Evolutionary conservation across 2,329 filamentous ascomycete species (phyloP).

Genomic region (Claviceps capensis): DNA sequence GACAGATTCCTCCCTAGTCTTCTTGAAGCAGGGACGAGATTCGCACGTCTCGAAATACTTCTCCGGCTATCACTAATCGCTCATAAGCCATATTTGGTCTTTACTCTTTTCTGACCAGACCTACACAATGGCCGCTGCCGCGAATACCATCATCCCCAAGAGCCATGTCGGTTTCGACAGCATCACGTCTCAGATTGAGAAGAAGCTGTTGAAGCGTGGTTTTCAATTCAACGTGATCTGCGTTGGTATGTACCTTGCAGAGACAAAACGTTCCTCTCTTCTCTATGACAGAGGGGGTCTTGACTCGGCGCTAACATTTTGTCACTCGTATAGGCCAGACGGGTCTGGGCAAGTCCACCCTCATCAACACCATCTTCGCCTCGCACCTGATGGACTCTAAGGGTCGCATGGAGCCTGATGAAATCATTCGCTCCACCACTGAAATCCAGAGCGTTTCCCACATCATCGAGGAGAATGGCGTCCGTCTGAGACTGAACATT

Average conservation of each 20-base stretch:
- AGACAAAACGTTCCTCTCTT: conserved; percentile 2
- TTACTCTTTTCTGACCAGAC: conserved; percentile 23
- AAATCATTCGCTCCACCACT: conserved; percentile 87
- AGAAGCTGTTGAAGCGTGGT: conserved; percentile 97
- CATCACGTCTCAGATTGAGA: conserved; percentile 98
- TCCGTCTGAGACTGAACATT: conserved; percentile 94
- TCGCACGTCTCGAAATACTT: conserved; percentile 11
- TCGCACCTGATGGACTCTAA: conserved; percentile 99
- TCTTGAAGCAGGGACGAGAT: conserved; percentile 21
- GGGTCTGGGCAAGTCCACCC: conserved; percentile 92
- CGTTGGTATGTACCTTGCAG: conserved; percentile 59
- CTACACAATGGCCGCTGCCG: conserved; percentile 48
- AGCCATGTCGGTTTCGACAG: conserved; percentile 99
- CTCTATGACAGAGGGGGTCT: not conserved
- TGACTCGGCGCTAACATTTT: conserved; percentile 8
- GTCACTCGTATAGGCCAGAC: conserved; percentile 61
- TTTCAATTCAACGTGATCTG: conserved; percentile 99
- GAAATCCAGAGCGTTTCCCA: conserved; percentile 97
- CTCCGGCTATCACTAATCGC: conserved; percentile 9
- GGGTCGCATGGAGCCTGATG: conserved; percentile 82
- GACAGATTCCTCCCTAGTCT: conserved; percentile 10
- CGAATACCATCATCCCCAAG: conserved; percentile 69
- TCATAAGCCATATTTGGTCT: not conserved
- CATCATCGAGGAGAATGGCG: conserved; percentile 98
- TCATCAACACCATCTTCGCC: conserved; percentile 99